Evolutionary conservation across 305 asterid genomes (phyloP), one percentile per base, ranked within the genome.

Genomic region (Solanum hybrid): DNA sequence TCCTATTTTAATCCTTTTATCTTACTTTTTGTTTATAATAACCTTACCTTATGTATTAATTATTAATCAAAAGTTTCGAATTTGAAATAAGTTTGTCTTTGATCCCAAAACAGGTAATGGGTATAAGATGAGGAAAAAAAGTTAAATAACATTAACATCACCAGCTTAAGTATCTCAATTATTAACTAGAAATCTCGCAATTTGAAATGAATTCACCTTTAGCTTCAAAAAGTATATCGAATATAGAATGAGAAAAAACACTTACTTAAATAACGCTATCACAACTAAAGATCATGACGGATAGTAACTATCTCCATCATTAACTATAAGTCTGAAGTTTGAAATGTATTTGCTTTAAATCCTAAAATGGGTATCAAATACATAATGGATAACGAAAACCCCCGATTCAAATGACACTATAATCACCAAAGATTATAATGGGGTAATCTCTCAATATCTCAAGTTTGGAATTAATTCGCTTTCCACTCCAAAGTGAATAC

Each of bases 401-500:
- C 24, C 5, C 2, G 0, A 35, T 24, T 22, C 5, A 20, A 78
- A 10, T 10, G 31, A 35, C 5, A 5, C 5, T 22, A 7, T 17
- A 2, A 77, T 10, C 2, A 35, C 29, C 5, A 7, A 32, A 76
- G 36, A 72, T 27, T 5, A 16, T 72, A 16, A 27, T 72, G 26
- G 79, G 27, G 4, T 72, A 27, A 16, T 9, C 7, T 69, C 31
- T 24, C 31, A 69, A 69, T 0, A 14, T 29, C 13, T 31, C 10
- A 22, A 7, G 24, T 75, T 75, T 75, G 40, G 5, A 32, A 76
- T 32, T 10, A 13, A 75, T 31, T 16, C 7, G 0, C 6, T 9
- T 31, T 31, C 0, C 0, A 0, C 37, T 29, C 22, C 12, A 75
- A 29, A 29, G 12, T 11, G 14, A 27, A 24, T 71, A 60, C 0